phyloP scores from a whole-genome alignment of 2,329 filamentous ascomycete species.

The Ophiostoma ulmi region DNA sequence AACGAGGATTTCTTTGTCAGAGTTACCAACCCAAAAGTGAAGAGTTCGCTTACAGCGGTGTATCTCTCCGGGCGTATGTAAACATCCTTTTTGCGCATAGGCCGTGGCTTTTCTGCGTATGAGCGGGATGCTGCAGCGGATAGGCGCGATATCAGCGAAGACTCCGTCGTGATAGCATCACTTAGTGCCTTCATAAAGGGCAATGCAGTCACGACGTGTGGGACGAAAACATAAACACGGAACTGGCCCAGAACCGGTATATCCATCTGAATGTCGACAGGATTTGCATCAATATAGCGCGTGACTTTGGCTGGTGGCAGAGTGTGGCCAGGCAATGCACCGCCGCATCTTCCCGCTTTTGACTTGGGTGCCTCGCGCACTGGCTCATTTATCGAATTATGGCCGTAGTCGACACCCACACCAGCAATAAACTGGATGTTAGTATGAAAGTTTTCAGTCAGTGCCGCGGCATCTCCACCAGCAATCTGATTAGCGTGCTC shows the following conservation, averaged over 20 bases:
- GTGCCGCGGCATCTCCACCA: slow-evolving; percentile 51
- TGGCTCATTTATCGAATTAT: slow-evolving; percentile 45
- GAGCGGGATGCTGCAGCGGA: slow-evolving; percentile 55
- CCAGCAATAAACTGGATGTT: slow-evolving; percentile 65
- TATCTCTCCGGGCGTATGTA: slow-evolving; percentile 67
- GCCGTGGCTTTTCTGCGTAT: slow-evolving; percentile 54
- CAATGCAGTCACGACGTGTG: slow-evolving; percentile 49
- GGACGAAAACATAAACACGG: slow-evolving; percentile 65
- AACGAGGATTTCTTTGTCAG: slow-evolving; percentile 56
- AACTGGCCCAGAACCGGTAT: slow-evolving; percentile 76
- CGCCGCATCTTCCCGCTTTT: slow-evolving; percentile 34
- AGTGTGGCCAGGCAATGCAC: slow-evolving; percentile 45
- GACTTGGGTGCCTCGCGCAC: slow-evolving; percentile 23
- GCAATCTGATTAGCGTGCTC: slow-evolving; percentile 42
- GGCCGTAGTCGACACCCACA: slow-evolving; percentile 54
- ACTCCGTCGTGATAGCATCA: slow-evolving; percentile 44
- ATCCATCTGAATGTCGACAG: slow-evolving; percentile 69
- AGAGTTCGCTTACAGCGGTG: slow-evolving; percentile 60
- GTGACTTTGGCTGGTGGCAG: slow-evolving; percentile 65
- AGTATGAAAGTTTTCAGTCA: slow-evolving; percentile 59
- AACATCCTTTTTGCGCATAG: slow-evolving; percentile 54
- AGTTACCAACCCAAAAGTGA: slow-evolving; percentile 65
- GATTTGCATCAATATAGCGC: slow-evolving; percentile 71
- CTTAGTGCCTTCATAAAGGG: slow-evolving; percentile 59
- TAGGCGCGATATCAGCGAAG: slow-evolving; percentile 54